These are phyloP conservation scores for Xylaria multiplex DNA, from an alignment of 2,329 filamentous ascomycete genomes.

Conservation along the genomic window DNA sequence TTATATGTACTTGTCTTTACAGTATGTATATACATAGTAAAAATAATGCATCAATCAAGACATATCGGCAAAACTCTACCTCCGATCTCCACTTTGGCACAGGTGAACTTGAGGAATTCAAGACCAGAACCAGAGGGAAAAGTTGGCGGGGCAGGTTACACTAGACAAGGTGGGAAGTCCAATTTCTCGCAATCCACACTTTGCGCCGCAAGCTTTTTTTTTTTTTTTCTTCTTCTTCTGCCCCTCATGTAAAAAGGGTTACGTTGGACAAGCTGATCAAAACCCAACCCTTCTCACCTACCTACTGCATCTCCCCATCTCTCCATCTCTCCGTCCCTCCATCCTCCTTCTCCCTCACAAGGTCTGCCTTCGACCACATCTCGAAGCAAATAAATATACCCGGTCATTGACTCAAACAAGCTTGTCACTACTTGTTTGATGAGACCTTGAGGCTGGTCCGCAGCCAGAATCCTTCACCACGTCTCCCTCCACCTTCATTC, in stretches of 20 bases:
- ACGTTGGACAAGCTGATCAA: constrained; percentile 21
- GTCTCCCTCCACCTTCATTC: constrained; percentile 54
- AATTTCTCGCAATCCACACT: constrained; percentile 44
- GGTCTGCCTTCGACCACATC: constrained; percentile 39
- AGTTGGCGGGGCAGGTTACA: constrained; percentile 9
- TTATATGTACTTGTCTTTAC: background rate
- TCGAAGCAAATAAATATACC: constrained; percentile 18
- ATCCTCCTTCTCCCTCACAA: constrained; percentile 24
- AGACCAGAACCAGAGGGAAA: background rate
- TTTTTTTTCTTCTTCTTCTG: constrained; percentile 37
- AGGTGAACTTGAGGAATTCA: background rate
- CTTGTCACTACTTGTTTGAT: constrained; percentile 25
- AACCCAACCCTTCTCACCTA: background rate
- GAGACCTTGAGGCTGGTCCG: constrained; percentile 50
- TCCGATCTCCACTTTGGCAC: constrained; percentile 5
- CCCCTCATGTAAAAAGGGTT: constrained; percentile 36
- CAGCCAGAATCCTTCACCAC: constrained; percentile 56
- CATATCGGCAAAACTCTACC: constrained; percentile 19
- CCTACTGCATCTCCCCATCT: background rate
- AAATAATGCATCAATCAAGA: background rate
- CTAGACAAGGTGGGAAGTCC: constrained; percentile 23
- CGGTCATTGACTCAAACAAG: constrained; percentile 43
- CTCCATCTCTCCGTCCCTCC: no score
- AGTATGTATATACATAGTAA: background rate
- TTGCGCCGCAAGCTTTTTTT: constrained; percentile 44